Conservation (phyloP, 2,329 filamentous ascomycete genomes). For the Parafenestella ontariensis region DNA sequence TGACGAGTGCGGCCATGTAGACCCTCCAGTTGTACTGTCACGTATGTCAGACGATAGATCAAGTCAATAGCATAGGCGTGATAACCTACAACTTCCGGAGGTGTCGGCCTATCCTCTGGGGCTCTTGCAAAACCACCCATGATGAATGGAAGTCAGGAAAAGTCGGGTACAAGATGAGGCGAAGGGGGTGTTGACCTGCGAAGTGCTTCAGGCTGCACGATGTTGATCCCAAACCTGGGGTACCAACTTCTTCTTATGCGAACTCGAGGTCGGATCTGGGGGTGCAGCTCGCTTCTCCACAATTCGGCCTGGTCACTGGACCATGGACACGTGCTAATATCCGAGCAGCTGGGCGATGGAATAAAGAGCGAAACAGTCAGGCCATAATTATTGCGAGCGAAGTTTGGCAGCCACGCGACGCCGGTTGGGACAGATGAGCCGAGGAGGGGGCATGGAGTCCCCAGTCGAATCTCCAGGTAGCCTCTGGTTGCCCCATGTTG, state of each 20-base stretch:
- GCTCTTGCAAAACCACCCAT: slow-evolving; percentile 55
- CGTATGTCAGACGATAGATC: too few relatives aligned
- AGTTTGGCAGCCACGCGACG: slow-evolving; percentile 10
- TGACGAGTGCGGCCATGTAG: slow-evolving; percentile 58
- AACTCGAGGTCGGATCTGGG: not conserved
- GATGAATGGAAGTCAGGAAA: slow-evolving; percentile 9
- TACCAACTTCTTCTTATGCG: slow-evolving; percentile 27
- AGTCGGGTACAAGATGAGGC: slow-evolving; percentile 2
- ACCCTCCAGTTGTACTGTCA: slow-evolving; percentile 58
- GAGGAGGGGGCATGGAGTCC: slow-evolving; percentile 14
- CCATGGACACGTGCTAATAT: slow-evolving; percentile 10
- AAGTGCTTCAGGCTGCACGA: slow-evolving; percentile 2
- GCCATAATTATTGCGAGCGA: slow-evolving; percentile 6
- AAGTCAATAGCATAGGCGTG: too few relatives aligned
- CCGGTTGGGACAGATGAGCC: slow-evolving; percentile 2
- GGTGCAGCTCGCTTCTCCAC: slow-evolving; percentile 25
- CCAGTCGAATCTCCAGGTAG: slow-evolving; percentile 29
- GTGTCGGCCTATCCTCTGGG: slow-evolving; percentile 63
- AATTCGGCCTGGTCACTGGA: slow-evolving; percentile 19
- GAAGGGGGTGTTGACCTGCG: slow-evolving; percentile 3
- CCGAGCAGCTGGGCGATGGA: slow-evolving; percentile 18
- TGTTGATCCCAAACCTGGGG: slow-evolving; percentile 32
- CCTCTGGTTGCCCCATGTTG: slow-evolving; percentile 16
- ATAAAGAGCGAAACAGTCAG: slow-evolving; percentile 11
- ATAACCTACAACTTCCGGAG: slow-evolving; percentile 56